phyloP scores from a whole-genome alignment of 176 grass and related monocot genomes.

The Bolboschoenus planiculmis region DNA sequence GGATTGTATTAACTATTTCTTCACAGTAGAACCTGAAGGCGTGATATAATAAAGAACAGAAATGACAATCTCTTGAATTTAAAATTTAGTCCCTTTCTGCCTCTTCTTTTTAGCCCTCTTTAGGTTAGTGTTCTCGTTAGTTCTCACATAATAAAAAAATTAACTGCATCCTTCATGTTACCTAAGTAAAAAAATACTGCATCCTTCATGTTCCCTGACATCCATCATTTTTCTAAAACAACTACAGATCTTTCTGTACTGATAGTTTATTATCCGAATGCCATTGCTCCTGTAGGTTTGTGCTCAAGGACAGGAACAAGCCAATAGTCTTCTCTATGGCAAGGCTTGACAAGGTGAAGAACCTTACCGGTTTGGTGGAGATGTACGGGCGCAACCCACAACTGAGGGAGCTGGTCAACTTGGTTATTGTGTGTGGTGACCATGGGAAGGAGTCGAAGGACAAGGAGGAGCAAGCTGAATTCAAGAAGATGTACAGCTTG shows the following conservation, averaged over 20 bases:
- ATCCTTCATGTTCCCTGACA: background rate
- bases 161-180: background rate
- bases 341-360: constrained; percentile 90
- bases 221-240: background rate
- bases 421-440: constrained; percentile 91
- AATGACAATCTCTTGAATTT: background rate
- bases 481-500: constrained; percentile 81
- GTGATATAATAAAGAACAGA: background rate
- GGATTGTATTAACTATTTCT: too few relatives aligned
- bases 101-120: background rate
- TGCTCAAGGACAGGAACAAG: constrained; percentile 82
- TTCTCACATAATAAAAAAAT: background rate
- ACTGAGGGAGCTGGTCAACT: constrained; percentile 83
- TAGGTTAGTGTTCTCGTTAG: constrained; percentile 27
- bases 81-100: background rate
- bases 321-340: constrained; percentile 99
- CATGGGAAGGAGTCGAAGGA: constrained; percentile 93
- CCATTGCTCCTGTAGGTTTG: constrained; percentile 40
- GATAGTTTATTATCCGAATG: background rate
- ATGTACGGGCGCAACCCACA: constrained; percentile 64
- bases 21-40: too few relatives aligned
- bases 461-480: constrained; percentile 92
- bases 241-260: background rate
- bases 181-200: too few relatives aligned
- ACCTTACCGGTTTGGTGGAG: constrained; percentile 92